Percentiles rank a stretch among this genome's conserved stretches.
Conservation (phyloP, 768 basidiomycete species). For the Suillus sp. region DNA sequence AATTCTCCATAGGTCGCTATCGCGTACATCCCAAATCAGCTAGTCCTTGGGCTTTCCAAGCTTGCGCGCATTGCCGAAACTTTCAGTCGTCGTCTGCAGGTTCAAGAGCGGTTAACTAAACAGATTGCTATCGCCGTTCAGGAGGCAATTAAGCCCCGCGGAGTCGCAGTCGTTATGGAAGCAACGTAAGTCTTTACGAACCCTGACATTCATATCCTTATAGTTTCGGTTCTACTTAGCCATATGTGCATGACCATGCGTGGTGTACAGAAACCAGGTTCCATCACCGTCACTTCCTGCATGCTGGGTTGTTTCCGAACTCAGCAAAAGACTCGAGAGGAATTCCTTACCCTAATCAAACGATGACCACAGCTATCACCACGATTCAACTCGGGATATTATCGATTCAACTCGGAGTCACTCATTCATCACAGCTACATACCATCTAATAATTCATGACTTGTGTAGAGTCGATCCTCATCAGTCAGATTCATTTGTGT, state of each 20-base stretch:
- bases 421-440: conserved; percentile 18
- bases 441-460: conserved; percentile 24
- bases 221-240: conserved; percentile 41
- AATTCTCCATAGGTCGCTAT: conserved; percentile 78
- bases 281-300: conserved; percentile 92
- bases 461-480: conserved; percentile 17
- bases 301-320: conserved; percentile 99
- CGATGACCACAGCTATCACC: conserved; percentile 21
- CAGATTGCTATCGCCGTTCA: conserved; percentile 98
- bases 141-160: conserved; percentile 96
- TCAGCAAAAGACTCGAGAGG: conserved; percentile 98
- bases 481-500: conserved; percentile 15
- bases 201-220: conserved; percentile 17
- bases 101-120: conserved; percentile 96
- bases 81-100: conserved; percentile 92
- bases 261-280: conserved; percentile 97
- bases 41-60: conserved; percentile 94
- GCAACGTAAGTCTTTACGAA: conserved; percentile 71
- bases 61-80: conserved; percentile 97
- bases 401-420: conserved; percentile 37
- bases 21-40: conserved; percentile 94
- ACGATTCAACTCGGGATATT: conserved; percentile 53
- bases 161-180: conserved; percentile 99
- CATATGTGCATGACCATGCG: conserved; percentile 99
- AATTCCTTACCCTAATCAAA: conserved; percentile 89